Conservation (phyloP, 257 asterid species). For the Datura wrightii region DNA sequence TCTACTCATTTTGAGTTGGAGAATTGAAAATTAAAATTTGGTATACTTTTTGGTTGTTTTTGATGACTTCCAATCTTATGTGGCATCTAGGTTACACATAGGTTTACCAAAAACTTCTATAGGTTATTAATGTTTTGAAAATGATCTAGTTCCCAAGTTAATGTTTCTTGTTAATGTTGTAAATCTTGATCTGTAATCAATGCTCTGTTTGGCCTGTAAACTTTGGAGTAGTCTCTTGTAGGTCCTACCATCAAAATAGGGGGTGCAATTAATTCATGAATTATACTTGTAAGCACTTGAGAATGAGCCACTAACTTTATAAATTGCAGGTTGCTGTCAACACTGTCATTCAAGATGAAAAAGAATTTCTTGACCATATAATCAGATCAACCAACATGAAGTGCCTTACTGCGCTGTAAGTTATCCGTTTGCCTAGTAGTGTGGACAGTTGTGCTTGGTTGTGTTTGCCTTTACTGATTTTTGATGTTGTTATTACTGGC, state of each 20-base stretch:
- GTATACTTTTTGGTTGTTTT: background rate
- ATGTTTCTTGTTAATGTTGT: conserved; percentile 10
- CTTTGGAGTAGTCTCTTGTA: background rate
- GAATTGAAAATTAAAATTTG: background rate
- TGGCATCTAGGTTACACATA: conserved; percentile 12
- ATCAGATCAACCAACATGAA: conserved; percentile 97
- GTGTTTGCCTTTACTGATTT: background rate
- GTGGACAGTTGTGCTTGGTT: background rate
- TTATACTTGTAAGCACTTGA: background rate
- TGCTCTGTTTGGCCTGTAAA: background rate
- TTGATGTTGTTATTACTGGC: background rate
- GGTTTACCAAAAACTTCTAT: background rate
- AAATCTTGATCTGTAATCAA: background rate
- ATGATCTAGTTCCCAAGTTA: background rate
- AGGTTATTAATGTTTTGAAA: background rate
- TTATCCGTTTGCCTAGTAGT: conserved; percentile 13
- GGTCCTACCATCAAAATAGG: background rate
- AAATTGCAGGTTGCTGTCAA: conserved; percentile 90
- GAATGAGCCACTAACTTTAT: conserved; percentile 24
- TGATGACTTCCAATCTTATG: background rate
- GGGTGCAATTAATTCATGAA: background rate
- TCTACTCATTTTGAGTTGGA: conserved; percentile 2
- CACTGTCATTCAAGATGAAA: conserved; percentile 83
- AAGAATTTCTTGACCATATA: conserved; percentile 92
- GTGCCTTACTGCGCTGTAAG: conserved; percentile 93